Evolutionary conservation across 331 rosid genomes (phyloP), one percentile per base, ranked within the genome.

Genomic region (Prunus yedoensis): DNA sequence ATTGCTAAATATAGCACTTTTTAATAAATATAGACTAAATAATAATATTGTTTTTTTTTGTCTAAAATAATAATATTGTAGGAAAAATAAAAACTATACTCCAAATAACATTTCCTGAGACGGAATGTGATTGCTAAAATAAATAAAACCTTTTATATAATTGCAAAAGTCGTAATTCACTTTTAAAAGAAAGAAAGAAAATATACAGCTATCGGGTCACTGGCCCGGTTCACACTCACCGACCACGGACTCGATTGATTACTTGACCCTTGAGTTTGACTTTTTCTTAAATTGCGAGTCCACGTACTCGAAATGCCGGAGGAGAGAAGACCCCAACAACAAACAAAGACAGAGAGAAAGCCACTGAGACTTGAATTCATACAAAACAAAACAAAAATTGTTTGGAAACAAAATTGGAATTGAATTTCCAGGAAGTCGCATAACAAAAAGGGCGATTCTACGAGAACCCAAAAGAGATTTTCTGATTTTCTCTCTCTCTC

Each of bases 171-270:
- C 66, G 21, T 15, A 28, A 27, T 61, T 14, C 66, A 17, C 45
- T 2, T 61, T 27, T 8, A 16, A 32, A 30, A 57, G 20, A 57
- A 57, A 59, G 28, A 13, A 59, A 27, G 43, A 30, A 14, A 61
- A 2, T 30, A 17, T 8, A 63, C 23, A 32, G 68, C 46, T 16
- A 35, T 41, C 68, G 61, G 61, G 27, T 20, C 5, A 56, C 2
- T 21, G 30, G 28, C 12, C 68, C 25, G 46, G 68, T 63, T 63
- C 68, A 63, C 68, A 63, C 68, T 35, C 49, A 63, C 68, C 68
- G 49, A 63, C 47, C 68, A 10, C 68, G 49, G 8, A 63, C 3
- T 10, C 23, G n/a, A 17, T 63, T 30, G 21, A 11, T 8, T 32
- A 16, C 68, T 63, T 41, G 68, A 9, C 27, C 49, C 68, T 7